Percentiles rank a stretch among this genome's conserved stretches.
Evolutionary conservation across 139 green algal genomes (phyloP).

Genomic region (Nannochloris sp.): DNA sequence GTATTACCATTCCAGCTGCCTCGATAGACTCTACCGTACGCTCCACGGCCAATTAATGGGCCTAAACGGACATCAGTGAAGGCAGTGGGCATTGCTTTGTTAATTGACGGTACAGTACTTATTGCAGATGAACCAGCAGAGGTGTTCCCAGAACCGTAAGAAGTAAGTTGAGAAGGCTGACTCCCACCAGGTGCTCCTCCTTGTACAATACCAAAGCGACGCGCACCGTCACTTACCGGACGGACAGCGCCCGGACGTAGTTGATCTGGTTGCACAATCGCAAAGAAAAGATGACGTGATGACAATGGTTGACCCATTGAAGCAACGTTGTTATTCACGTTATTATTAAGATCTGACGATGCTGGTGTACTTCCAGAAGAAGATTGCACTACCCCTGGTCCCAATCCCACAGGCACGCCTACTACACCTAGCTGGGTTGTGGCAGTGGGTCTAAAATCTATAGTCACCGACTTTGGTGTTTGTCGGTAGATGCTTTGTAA

Average conservation of each 20-base stretch:
- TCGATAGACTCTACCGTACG: constrained; percentile 53
- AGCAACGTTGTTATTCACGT: neutral
- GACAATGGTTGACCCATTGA: neutral
- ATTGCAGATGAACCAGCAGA: neutral
- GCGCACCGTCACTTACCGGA: neutral
- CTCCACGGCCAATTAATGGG: constrained; percentile 52
- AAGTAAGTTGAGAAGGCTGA: too few species aligned
- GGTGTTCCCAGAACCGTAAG: neutral
- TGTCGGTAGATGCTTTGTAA: constrained; percentile 1
- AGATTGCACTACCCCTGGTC: neutral
- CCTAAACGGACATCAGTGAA: constrained; percentile 56
- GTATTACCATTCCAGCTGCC: constrained; percentile 56
- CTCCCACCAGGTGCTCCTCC: too few species aligned
- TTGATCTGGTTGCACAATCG: neutral
- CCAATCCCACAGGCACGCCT: neutral
- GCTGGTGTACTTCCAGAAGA: neutral
- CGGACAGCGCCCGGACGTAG: neutral
- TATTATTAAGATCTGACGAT: neutral
- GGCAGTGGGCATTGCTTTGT: constrained; percentile 11
- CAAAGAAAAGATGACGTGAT: neutral
- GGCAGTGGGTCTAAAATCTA: constrained; percentile 12
- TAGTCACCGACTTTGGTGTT: neutral
- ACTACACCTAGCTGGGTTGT: constrained; percentile 8
- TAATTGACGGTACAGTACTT: neutral
- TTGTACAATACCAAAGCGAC: neutral